Evolutionary conservation across 208 protist species (phyloP), one percentile per base, ranked within the genome.

Genomic region (Acanthamoeba comandoni): DNA sequence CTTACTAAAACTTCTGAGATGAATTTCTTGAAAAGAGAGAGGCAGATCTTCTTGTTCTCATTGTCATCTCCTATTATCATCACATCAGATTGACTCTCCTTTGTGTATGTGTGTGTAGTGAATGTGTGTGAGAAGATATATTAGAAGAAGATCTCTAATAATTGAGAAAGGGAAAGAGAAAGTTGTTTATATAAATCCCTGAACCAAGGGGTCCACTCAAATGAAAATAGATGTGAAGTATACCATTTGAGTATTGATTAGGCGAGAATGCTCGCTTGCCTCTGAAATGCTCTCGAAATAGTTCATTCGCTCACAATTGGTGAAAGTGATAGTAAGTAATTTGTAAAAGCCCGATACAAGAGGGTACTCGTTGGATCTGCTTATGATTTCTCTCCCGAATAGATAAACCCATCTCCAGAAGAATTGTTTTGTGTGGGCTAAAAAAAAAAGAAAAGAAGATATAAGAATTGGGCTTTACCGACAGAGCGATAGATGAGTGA

Each of bases 321-420:
- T 70, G 22, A 95, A 69, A 13, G 87, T 52, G 39, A 93, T 80
- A 43, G 49, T 93, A 15, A 95, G n/a, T 17, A 95, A 48, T 24
- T 93, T 95, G 60, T 95, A 95, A 22, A 95, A 93, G 39, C 93
- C 64, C 0, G 67, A 73, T 12, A 80, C 91, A 12, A 93, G 64
- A 11, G 93, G 93, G 86, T 70, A 93, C n/a, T 92, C 73, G 29
- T 93, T 92, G 39, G 75, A 92, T 0, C 52, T 60, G 13, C 35
- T 3, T 13, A 95, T 92, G 39, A 95, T 73, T 15, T 93, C 93
- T 60, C 86, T 71, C 17, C 88, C 80, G 73, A 95, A 91, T 17
- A 95, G 67, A 73, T 93, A 93, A 11, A 95, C 60, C 93, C 93
- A 95, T 5, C 82, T 57, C 26, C 53, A 86, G 29, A 77, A 75